Evolutionary conservation across 495 filamentous ascomycete species (phyloP).

Genomic region (Penicillium angulare): DNA sequence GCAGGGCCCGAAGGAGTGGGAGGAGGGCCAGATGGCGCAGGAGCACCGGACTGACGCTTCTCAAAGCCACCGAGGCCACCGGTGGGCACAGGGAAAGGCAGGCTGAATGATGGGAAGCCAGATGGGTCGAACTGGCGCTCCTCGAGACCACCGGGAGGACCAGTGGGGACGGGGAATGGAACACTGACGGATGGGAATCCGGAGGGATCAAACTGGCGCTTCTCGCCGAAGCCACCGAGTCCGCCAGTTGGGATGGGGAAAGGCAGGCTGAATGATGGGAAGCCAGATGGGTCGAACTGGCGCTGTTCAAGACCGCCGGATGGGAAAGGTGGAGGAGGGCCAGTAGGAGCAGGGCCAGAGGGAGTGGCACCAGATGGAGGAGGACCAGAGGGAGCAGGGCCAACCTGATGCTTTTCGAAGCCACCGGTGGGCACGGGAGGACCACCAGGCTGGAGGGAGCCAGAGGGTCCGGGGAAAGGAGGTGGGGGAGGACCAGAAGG

Average conservation of each 20-base stretch:
- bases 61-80: slow-evolving; percentile 1
- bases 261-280: too few species aligned
- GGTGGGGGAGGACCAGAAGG: slow-evolving; percentile 3
- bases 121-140: slow-evolving; percentile 7
- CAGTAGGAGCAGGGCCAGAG: not conserved
- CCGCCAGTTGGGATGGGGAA: slow-evolving; percentile 4
- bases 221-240: not conserved
- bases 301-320: slow-evolving; percentile 1
- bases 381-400: not conserved
- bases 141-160: not conserved
- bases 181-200: not conserved
- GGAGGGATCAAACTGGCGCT: not conserved
- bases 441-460: too few species aligned
- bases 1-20: slow-evolving; percentile 3
- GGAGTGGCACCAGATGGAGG: not conserved
- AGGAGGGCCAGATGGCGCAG: not conserved
- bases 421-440: not conserved
- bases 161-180: not conserved
- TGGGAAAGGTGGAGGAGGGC: not conserved
- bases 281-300: slow-evolving; percentile 6
- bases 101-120: too few species aligned
- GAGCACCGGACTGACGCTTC: not conserved
- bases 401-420: slow-evolving; percentile 1
- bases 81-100: too few species aligned
- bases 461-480: not conserved